A percentile compares a stretch with the other conserved stretches of the same genome.
Conservation (phyloP, 768 basidiomycete species). For the Pisolithus tinctorius region DNA sequence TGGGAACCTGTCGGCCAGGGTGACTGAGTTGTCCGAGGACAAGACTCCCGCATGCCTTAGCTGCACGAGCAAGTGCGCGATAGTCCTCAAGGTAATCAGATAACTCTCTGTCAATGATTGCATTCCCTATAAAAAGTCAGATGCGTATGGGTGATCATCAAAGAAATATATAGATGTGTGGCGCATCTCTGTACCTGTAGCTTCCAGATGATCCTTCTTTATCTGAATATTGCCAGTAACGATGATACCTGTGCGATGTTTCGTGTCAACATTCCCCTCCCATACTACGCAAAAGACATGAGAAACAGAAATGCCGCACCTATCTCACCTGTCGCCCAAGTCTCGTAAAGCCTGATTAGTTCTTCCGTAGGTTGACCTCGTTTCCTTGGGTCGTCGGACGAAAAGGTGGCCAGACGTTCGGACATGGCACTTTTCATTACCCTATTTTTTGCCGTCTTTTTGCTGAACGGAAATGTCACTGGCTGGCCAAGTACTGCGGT, state of each 20-base stretch:
- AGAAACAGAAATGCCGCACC: slow-evolving; percentile 10
- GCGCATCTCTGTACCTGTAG: slow-evolving; percentile 25
- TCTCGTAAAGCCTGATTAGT: slow-evolving; percentile 28
- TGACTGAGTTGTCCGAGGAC: slow-evolving; percentile 28
- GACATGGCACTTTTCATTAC: slow-evolving; percentile 31
- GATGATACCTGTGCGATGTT: slow-evolving; percentile 20
- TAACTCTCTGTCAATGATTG: slow-evolving; percentile 26
- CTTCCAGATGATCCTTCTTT: slow-evolving; percentile 29
- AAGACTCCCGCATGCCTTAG: slow-evolving; percentile 25
- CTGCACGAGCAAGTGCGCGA: slow-evolving; percentile 21
- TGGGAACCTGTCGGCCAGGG: slow-evolving; percentile 28
- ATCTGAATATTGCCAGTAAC: slow-evolving; percentile 29
- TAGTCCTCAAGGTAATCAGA: slow-evolving; percentile 17
- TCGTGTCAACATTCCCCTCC: slow-evolving; percentile 2
- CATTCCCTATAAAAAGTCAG: slow-evolving; percentile 16
- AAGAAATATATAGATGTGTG: not conserved
- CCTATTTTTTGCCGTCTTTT: slow-evolving; percentile 24
- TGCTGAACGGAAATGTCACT: slow-evolving; percentile 24
- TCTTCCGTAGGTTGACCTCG: slow-evolving; percentile 29
- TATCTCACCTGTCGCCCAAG: slow-evolving; percentile 26
- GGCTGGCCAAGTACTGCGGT: slow-evolving; percentile 18
- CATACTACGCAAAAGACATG: not conserved
- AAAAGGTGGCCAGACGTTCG: slow-evolving; percentile 29
- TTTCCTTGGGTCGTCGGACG: slow-evolving; percentile 20
- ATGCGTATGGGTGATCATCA: not conserved